Evolutionary conservation across 2,329 filamentous ascomycete genomes (phyloP).

Genomic region (Aureobasidium sp.): DNA sequence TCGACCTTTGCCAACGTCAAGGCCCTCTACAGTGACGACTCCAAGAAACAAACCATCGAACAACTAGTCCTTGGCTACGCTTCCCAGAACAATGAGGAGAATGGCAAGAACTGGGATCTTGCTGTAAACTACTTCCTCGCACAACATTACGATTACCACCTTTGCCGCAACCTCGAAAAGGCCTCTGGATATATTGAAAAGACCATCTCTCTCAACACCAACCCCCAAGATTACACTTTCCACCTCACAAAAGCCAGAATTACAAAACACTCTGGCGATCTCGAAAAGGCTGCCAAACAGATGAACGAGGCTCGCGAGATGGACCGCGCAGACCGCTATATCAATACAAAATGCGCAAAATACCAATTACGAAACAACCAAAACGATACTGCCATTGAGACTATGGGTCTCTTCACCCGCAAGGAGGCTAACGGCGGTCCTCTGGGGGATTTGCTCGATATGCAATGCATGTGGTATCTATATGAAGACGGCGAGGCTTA

Average conservation of each 20-base stretch:
- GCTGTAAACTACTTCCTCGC: conserved; percentile 88
- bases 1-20: conserved; percentile 97
- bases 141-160: conserved; percentile 91
- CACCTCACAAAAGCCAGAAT: conserved; percentile 93
- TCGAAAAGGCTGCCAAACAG: conserved; percentile 68
- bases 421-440: conserved; percentile 84
- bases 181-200: conserved; percentile 77
- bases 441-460: conserved; percentile 84
- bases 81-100: conserved; percentile 42
- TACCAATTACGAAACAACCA: conserved; percentile 92
- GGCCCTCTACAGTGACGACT: conserved; percentile 71
- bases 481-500: conserved; percentile 92
- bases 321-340: conserved; percentile 88
- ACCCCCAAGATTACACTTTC: conserved; percentile 84
- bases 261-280: conserved; percentile 81
- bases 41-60: conserved; percentile 71
- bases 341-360: conserved; percentile 97
- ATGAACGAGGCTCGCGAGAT: conserved; percentile 84
- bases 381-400: conserved; percentile 76
- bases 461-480: conserved; percentile 97
- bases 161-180: conserved; percentile 75
- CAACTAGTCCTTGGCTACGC: conserved; percentile 73
- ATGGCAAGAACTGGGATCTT: conserved; percentile 57
- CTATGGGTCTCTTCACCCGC: conserved; percentile 88
- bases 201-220: conserved; percentile 69